Conservation (phyloP, 164 flowering plant genomes). For the Hamamelis virginiana region DNA sequence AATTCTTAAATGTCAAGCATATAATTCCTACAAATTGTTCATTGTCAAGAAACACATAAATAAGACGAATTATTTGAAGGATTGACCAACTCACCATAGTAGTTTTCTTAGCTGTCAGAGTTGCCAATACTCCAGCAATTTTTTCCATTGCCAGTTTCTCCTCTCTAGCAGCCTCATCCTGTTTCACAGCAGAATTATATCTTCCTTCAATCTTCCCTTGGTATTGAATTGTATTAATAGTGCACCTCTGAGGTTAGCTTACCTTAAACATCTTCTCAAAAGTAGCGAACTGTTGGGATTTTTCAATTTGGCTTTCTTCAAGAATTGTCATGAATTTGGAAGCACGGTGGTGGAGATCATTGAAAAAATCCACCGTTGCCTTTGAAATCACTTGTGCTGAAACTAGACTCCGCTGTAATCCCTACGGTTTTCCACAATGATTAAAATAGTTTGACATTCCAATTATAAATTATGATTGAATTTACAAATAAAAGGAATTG, state of each 20-base stretch:
- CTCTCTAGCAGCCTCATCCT: constrained; percentile 78
- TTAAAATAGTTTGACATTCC: neutral
- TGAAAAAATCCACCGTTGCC: constrained; percentile 53
- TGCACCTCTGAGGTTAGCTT: neutral
- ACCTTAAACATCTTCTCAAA: constrained; percentile 72
- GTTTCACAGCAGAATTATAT: constrained; percentile 20
- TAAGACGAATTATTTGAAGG: neutral
- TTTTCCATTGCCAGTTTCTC: constrained; percentile 67
- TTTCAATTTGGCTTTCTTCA: constrained; percentile 50
- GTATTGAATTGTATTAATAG: too few species aligned
- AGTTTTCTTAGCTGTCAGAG: constrained; percentile 50
- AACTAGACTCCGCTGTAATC: constrained; percentile 49
- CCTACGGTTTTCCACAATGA: constrained; percentile 33
- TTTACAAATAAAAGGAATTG: neutral
- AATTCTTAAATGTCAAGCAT: constrained; percentile 2
- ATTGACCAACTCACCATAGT: constrained; percentile 38
- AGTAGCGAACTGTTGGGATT: constrained; percentile 30
- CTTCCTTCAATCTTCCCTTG: neutral
- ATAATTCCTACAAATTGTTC: neutral
- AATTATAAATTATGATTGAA: neutral
- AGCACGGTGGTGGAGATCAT: constrained; percentile 48
- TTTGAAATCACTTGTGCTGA: constrained; percentile 62
- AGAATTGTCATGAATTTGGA: constrained; percentile 39
- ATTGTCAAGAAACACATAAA: neutral
- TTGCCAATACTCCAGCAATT: constrained; percentile 53